Conservation (phyloP, 2,329 filamentous ascomycete species). For the Ophiostoma sp. region DNA sequence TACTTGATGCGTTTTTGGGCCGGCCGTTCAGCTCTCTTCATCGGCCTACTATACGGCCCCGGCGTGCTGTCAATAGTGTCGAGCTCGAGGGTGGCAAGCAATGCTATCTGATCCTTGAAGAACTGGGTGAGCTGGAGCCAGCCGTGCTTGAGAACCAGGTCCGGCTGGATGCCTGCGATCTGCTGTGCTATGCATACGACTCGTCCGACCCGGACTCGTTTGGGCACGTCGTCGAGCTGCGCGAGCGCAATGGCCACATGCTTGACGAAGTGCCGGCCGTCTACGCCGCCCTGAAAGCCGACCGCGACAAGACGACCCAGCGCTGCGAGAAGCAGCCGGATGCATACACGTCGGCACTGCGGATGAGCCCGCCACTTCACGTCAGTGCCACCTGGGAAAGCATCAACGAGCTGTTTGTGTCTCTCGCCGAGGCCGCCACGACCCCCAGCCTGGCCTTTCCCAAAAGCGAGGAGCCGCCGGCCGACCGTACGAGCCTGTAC, state of each 20-base stretch:
- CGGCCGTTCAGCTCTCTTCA: conserved; percentile 79
- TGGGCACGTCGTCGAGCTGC: conserved; percentile 77
- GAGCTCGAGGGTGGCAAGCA: conserved; percentile 94
- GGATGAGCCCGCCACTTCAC: conserved; percentile 87
- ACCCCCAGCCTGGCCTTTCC: conserved; percentile 85
- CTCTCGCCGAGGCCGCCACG: conserved; percentile 83
- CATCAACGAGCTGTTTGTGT: conserved; percentile 90
- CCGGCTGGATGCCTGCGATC: conserved; percentile 86
- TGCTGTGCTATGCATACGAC: conserved; percentile 94
- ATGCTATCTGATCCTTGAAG: conserved; percentile 91
- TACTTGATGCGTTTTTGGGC: conserved; percentile 87
- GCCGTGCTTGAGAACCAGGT: conserved; percentile 88
- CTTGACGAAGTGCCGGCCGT: conserved; percentile 86
- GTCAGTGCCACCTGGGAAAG: conserved; percentile 93
- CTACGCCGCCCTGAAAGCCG: conserved; percentile 90
- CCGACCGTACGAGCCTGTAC: conserved; percentile 79
- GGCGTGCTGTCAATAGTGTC: conserved; percentile 90
- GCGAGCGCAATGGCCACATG: conserved; percentile 54
- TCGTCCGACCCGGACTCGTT: conserved; percentile 96
- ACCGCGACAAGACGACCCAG: conserved; percentile 95
- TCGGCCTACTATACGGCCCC: conserved; percentile 89
- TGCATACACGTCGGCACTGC: conserved; percentile 76
- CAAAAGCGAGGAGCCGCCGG: conserved; percentile 77
- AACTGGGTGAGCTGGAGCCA: conserved; percentile 90
- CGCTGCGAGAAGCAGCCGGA: conserved; percentile 86